Evolutionary conservation across 1,284 basidiomycete genomes (phyloP).

Genomic region (Cutaneotrichosporon mucoides): DNA sequence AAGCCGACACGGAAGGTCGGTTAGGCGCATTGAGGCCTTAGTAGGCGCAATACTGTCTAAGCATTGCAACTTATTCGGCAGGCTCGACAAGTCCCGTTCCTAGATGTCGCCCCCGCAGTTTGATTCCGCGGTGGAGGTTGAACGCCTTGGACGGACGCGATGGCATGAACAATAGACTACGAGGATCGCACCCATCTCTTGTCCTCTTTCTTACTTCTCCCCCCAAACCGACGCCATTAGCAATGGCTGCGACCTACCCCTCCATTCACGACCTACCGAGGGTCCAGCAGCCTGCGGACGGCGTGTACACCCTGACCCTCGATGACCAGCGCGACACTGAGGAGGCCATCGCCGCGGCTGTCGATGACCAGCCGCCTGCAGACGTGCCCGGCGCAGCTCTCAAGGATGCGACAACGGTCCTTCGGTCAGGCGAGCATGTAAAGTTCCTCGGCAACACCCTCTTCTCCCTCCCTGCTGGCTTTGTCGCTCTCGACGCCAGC

Average conservation of each 20-base stretch:
- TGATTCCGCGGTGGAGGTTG: background rate
- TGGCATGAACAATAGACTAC: background rate
- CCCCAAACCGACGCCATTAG: too few species aligned
- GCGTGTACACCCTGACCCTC: conserved; percentile 62
- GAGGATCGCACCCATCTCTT: background rate
- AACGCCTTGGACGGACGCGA: background rate
- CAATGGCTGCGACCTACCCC: conserved; percentile 16
- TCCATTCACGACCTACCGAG: conserved; percentile 35
- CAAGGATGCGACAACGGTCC: conserved; percentile 15
- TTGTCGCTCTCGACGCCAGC: conserved; percentile 80
- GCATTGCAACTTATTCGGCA: too few species aligned
- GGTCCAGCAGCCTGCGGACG: conserved; percentile 48
- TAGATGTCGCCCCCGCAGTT: too few species aligned
- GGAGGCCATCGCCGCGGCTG: conserved; percentile 51
- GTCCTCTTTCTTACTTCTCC: background rate
- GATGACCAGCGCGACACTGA: conserved; percentile 65
- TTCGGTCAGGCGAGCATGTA: conserved; percentile 36
- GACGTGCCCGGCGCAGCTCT: conserved; percentile 21
- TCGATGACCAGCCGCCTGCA: conserved; percentile 10
- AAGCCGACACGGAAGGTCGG: too few species aligned
- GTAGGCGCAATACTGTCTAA: too few species aligned
- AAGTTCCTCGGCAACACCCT: conserved; percentile 37
- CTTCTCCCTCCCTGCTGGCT: conserved; percentile 60
- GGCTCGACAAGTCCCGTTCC: too few species aligned
- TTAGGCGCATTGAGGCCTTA: too few species aligned